Evolutionary conservation across 1,284 basidiomycete species (phyloP).

Genomic region (Rhodotorula sp.): DNA sequence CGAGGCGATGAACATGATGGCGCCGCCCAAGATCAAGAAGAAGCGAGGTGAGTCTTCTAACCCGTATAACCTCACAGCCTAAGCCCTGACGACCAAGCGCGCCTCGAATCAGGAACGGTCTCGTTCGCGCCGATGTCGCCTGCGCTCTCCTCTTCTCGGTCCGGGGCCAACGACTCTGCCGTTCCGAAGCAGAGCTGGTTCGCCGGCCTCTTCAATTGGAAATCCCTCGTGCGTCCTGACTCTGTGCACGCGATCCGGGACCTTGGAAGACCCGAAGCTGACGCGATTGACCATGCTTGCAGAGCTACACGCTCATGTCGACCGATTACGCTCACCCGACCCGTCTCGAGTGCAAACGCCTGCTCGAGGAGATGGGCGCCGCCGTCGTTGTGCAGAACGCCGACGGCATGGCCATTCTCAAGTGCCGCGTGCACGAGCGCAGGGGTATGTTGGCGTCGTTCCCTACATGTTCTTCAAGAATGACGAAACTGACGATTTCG

Average conservation of each 20-base stretch:
- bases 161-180: slow-evolving; percentile 22
- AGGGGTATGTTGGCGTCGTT: slow-evolving; percentile 1
- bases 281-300: background rate
- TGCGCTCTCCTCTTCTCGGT: slow-evolving; percentile 7
- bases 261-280: background rate
- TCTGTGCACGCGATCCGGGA: background rate
- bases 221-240: slow-evolving; percentile 50
- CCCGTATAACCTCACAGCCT: background rate
- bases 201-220: slow-evolving; percentile 82
- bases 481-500: background rate
- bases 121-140: slow-evolving; percentile 37
- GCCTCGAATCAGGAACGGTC: slow-evolving; percentile 19
- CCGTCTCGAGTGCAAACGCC: slow-evolving; percentile 61
- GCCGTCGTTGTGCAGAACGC: slow-evolving; percentile 63
- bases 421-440: slow-evolving; percentile 65
- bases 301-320: slow-evolving; percentile 48
- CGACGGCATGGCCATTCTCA: slow-evolving; percentile 59
- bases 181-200: slow-evolving; percentile 75
- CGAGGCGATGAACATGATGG: slow-evolving; percentile 15
- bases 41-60: slow-evolving; percentile 29
- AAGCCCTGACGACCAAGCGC: too few relatives aligned
- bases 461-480: background rate
- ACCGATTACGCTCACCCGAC: slow-evolving; percentile 63
- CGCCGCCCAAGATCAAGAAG: slow-evolving; percentile 31
- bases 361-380: slow-evolving; percentile 69